Conservation (phyloP, 129 eudicot genomes). For the Chrysanthemum lavandulifolium region DNA sequence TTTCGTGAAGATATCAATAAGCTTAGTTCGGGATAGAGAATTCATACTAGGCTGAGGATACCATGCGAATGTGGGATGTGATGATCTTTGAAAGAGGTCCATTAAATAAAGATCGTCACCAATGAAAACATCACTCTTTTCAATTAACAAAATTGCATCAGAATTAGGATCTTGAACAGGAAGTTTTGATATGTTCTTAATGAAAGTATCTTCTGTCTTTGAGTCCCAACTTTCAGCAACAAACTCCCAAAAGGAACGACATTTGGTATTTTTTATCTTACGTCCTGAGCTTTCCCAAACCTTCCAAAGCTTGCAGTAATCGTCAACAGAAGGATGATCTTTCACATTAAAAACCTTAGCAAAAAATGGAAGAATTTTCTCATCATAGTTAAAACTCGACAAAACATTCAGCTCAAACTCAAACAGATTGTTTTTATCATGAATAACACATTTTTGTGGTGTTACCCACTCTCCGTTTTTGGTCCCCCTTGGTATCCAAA, state of each 20-base stretch:
- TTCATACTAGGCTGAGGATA: slow-evolving; percentile 38
- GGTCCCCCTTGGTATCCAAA: slow-evolving; percentile 48
- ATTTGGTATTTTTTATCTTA: slow-evolving; percentile 25
- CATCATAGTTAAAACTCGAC: slow-evolving; percentile 36
- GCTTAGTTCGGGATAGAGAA: slow-evolving; percentile 27
- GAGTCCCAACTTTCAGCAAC: slow-evolving; percentile 32
- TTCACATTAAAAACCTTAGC: slow-evolving; percentile 33
- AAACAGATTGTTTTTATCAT: slow-evolving; percentile 38
- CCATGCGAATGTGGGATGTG: slow-evolving; percentile 43
- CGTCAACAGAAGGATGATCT: slow-evolving; percentile 38
- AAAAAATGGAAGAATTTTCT: slow-evolving; percentile 38
- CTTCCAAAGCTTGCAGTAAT: slow-evolving; percentile 53
- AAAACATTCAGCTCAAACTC: slow-evolving; percentile 34
- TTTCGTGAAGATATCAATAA: slow-evolving; percentile 37
- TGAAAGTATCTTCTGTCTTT: slow-evolving; percentile 24
- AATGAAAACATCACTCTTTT: slow-evolving; percentile 44
- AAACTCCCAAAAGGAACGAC: slow-evolving; percentile 53
- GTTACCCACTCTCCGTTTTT: slow-evolving; percentile 46
- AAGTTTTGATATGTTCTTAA: slow-evolving; percentile 30
- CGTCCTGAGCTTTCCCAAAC: slow-evolving; percentile 45
- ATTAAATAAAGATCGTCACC: slow-evolving; percentile 50
- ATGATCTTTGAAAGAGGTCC: slow-evolving; percentile 38
- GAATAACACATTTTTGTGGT: slow-evolving; percentile 43
- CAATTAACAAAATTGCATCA: slow-evolving; percentile 21
- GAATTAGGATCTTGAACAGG: slow-evolving; percentile 39